These are phyloP conservation scores for Phytopythium aichiense DNA, from an alignment of 352 stramenopile genomes.

Conservation along the genomic window DNA sequence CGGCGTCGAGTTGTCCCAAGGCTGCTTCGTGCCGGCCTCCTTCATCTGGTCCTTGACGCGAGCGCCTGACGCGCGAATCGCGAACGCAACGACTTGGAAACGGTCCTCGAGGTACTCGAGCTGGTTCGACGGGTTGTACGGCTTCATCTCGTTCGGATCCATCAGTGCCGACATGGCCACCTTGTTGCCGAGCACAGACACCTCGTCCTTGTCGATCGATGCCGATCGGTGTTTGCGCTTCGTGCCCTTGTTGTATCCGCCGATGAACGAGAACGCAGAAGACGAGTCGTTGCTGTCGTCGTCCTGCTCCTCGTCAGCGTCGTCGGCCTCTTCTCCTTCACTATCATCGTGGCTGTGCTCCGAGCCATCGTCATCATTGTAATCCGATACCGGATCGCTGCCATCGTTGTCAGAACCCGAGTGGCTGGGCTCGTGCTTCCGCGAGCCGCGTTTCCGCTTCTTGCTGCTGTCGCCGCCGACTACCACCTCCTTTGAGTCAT, in stretches of 20 bases:
- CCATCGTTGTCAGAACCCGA: slow-evolving; percentile 18
- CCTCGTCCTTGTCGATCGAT: slow-evolving; percentile 6
- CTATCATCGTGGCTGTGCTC: slow-evolving; percentile 15
- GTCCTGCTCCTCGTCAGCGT: slow-evolving; percentile 20
- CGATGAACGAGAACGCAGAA: slow-evolving; percentile 71
- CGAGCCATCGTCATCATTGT: background rate
- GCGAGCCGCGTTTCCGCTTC: slow-evolving; percentile 10
- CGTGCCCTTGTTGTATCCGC: slow-evolving; percentile 46
- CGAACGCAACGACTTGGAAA: slow-evolving; percentile 87
- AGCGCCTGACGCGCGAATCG: slow-evolving; percentile 76
- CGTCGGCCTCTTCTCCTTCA: slow-evolving; percentile 21
- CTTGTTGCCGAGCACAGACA: slow-evolving; percentile 9
- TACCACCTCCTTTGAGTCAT: slow-evolving; percentile 19
- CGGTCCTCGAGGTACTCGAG: slow-evolving; percentile 87
- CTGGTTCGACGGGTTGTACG: slow-evolving; percentile 82
- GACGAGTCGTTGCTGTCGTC: slow-evolving; percentile 20
- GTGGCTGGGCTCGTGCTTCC: slow-evolving; percentile 11
- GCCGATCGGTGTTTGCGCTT: slow-evolving; percentile 20
- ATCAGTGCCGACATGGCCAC: slow-evolving; percentile 28
- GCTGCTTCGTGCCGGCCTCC: slow-evolving; percentile 79
- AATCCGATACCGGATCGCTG: slow-evolving; percentile 18
- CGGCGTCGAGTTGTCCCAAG: slow-evolving; percentile 63
- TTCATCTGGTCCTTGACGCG: slow-evolving; percentile 90
- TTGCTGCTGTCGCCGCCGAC: background rate
- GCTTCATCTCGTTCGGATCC: slow-evolving; percentile 59